Evolutionary conservation across 345 rosid species (phyloP).

Genomic region (Rhodamnia rubescens): DNA sequence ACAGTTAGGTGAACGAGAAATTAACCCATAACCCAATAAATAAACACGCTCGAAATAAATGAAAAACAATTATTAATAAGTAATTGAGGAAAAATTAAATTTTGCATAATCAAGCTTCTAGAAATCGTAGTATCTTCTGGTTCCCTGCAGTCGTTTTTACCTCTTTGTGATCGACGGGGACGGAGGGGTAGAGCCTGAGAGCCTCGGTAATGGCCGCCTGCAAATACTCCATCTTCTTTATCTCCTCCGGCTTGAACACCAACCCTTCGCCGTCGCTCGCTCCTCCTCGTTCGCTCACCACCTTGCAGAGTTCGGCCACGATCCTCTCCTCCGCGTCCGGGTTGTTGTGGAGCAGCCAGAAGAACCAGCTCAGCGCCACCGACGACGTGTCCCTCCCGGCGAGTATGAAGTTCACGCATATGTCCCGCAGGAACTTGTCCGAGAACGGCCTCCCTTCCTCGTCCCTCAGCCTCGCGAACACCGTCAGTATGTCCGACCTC

Average conservation of each 20-base stretch:
- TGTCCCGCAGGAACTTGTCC: slow-evolving; percentile 76
- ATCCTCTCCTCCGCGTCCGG: slow-evolving; percentile 56
- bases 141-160: slow-evolving; percentile 17
- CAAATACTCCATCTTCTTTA: slow-evolving; percentile 90
- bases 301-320: slow-evolving; percentile 41
- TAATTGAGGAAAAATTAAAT: neutral
- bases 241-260: slow-evolving; percentile 67
- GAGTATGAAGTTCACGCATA: slow-evolving; percentile 86
- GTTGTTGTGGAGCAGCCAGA: slow-evolving; percentile 69
- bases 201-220: slow-evolving; percentile 94
- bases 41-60: neutral
- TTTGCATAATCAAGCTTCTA: neutral
- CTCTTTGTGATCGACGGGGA: slow-evolving; percentile 96
- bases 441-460: slow-evolving; percentile 52
- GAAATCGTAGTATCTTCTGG: neutral
- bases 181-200: slow-evolving; percentile 89
- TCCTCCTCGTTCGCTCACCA: slow-evolving; percentile 35
- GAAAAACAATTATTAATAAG: neutral
- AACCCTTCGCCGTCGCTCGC: slow-evolving; percentile 1
- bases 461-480: slow-evolving; percentile 50
- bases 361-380: slow-evolving; percentile 90
- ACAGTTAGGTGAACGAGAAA: slow-evolving; percentile 20
- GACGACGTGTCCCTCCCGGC: slow-evolving; percentile 99
- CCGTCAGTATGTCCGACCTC: slow-evolving; percentile 64
- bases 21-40: neutral